Conservation (phyloP, 192 early-diverging fungal species). For the Thamnidium elegans region DNA sequence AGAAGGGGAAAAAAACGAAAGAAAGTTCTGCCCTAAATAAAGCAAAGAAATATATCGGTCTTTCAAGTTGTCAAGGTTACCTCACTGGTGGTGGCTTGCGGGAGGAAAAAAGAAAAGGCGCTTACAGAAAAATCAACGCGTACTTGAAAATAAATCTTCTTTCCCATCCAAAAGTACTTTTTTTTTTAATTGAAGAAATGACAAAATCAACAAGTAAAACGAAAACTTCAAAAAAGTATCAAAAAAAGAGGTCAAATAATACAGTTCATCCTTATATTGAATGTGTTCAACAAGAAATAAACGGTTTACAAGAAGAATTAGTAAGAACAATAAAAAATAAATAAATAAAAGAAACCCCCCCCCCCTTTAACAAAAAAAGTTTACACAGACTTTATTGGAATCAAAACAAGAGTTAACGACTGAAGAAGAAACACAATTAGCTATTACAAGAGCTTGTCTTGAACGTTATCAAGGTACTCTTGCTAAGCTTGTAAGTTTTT, state of each 20-base stretch:
- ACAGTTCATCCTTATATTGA: conserved; percentile 12
- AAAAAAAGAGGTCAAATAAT: not conserved
- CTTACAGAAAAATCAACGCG: no score
- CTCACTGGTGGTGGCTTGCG: no score
- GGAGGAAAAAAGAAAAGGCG: no score
- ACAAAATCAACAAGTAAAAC: not conserved
- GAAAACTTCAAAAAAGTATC: not conserved
- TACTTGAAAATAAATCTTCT: no score
- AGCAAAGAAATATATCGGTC: no score
- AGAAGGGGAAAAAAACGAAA: not conserved
- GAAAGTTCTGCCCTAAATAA: not conserved
- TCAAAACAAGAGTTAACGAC: not conserved
- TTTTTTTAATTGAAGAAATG: not conserved
- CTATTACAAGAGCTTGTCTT: not conserved
- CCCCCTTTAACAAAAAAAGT: not conserved
- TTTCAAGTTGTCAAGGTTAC: no score
- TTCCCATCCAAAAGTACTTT: not conserved
- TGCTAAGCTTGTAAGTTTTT: not conserved
- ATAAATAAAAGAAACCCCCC: not conserved
- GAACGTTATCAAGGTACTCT: not conserved
- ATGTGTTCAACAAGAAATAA: conserved; percentile 3
- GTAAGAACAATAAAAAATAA: not conserved
- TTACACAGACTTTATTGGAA: not conserved
- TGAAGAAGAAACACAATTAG: not conserved
- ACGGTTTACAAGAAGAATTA: not conserved